phyloP scores from a whole-genome alignment of 108 stramenopile species.

The Poteriospumella lacustris region DNA sequence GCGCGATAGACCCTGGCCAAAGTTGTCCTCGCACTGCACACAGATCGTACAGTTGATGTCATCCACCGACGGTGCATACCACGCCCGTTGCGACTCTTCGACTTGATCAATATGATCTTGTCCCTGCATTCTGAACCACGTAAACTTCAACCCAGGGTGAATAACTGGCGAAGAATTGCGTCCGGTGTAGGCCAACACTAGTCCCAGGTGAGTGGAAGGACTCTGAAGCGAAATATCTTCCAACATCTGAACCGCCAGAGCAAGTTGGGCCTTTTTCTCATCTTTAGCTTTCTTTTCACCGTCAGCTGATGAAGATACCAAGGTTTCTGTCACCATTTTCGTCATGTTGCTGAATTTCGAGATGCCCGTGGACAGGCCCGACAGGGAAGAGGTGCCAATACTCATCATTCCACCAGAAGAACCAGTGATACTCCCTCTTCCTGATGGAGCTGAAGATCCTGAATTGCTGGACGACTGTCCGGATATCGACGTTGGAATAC shows the following conservation, averaged over 20 bases:
- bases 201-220: background rate
- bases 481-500: too few relatives aligned
- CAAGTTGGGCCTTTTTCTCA: background rate
- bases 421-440: too few relatives aligned
- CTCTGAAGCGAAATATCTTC: background rate
- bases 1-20: background rate
- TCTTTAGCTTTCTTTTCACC: background rate
- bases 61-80: slow-evolving; percentile 13
- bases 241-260: background rate
- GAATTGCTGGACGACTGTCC: too few relatives aligned
- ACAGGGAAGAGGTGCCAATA: too few relatives aligned
- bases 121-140: background rate
- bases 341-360: too few relatives aligned
- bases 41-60: background rate
- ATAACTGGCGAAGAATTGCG: background rate
- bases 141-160: slow-evolving; percentile 2
- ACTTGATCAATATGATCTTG: background rate
- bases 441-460: too few relatives aligned
- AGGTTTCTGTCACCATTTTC: too few relatives aligned
- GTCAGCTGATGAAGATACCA: too few relatives aligned
- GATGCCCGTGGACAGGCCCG: too few relatives aligned
- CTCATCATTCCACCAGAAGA: too few relatives aligned
- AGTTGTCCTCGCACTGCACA: slow-evolving; percentile 18
- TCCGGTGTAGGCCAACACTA: background rate
- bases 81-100: background rate